Percentiles rank a stretch among this genome's conserved stretches.
phyloP scores from a whole-genome alignment of 257 asterid species.

The Ilex aquifolium region DNA sequence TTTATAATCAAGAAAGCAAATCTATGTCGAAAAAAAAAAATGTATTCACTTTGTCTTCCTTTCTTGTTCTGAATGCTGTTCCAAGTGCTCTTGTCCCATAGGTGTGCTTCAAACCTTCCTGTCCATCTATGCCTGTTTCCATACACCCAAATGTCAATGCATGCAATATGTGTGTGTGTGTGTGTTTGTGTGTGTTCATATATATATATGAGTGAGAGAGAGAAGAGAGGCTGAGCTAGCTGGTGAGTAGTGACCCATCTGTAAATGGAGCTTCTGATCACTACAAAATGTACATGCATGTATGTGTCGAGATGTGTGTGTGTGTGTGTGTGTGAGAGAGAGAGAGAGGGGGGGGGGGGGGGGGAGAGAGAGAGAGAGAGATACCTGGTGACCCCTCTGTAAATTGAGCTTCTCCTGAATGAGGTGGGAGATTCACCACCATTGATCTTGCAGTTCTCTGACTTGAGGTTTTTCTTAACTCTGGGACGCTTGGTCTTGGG shows the following conservation, averaged over 20 bases:
- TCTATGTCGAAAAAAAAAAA: background rate
- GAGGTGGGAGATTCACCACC: constrained; percentile 30
- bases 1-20: background rate
- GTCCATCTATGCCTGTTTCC: constrained; percentile 84
- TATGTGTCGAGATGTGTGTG: background rate
- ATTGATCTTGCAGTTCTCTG: constrained; percentile 18
- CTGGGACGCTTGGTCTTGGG: constrained; percentile 19
- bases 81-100: constrained; percentile 89
- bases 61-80: constrained; percentile 69
- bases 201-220: background rate
- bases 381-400: constrained; percentile 93
- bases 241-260: too few relatives aligned
- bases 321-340: constrained; percentile 2
- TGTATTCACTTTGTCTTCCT: constrained; percentile 71
- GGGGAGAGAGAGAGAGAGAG: background rate
- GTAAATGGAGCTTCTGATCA: too few relatives aligned
- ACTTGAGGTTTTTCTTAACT: constrained; percentile 13
- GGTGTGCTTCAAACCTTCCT: constrained; percentile 83
- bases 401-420: constrained; percentile 68
- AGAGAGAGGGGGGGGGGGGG: background rate
- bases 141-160: constrained; percentile 36
- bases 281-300: too few relatives aligned
- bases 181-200: too few relatives aligned
- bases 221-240: background rate
- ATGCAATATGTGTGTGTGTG: constrained; percentile 31